These are phyloP conservation scores for Calonectria pauciramosa DNA, from an alignment of 2,329 filamentous ascomycete genomes.

Conservation along the genomic window DNA sequence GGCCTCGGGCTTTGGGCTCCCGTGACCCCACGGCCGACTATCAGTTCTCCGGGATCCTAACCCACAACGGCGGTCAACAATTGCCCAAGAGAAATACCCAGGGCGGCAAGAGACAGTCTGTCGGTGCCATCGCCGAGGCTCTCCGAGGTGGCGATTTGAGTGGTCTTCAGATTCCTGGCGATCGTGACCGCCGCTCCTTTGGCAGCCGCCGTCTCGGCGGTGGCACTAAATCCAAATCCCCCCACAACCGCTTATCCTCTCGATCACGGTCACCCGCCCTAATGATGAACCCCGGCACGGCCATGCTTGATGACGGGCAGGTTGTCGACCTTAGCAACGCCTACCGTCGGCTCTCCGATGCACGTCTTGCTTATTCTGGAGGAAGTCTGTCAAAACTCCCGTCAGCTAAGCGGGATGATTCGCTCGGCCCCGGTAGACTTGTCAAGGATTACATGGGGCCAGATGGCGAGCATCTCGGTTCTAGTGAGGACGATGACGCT, in stretches of 20 bases:
- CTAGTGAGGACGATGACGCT: conserved; percentile 78
- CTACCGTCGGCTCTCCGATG: conserved; percentile 80
- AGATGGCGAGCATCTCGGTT: conserved; percentile 76
- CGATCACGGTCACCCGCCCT: conserved; percentile 55
- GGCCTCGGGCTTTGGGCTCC: conserved; percentile 46
- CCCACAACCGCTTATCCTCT: conserved; percentile 60
- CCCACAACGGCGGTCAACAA: conserved; percentile 62
- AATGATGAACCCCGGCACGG: conserved; percentile 49
- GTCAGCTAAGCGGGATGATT: conserved; percentile 64
- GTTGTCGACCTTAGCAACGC: conserved; percentile 77
- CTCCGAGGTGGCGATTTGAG: conserved; percentile 66
- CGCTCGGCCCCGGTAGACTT: conserved; percentile 67
- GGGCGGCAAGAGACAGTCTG: conserved; percentile 52
- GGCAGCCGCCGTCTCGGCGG: conserved; percentile 52
- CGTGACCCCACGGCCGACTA: conserved; percentile 67
- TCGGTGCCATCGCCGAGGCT: conserved; percentile 64
- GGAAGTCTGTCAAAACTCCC: conserved; percentile 74
- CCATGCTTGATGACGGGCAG: conserved; percentile 72
- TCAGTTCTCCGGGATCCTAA: conserved; percentile 72
- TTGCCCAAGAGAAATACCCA: conserved; percentile 67
- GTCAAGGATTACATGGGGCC: conserved; percentile 77
- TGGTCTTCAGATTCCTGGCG: conserved; percentile 63
- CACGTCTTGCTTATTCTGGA: conserved; percentile 74
- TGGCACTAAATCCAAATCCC: conserved; percentile 64
- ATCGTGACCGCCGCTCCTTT: conserved; percentile 57